These are phyloP conservation scores for Stramenopiles sp. DNA, from an alignment of 352 stramenopile species.

Conservation along the genomic window DNA sequence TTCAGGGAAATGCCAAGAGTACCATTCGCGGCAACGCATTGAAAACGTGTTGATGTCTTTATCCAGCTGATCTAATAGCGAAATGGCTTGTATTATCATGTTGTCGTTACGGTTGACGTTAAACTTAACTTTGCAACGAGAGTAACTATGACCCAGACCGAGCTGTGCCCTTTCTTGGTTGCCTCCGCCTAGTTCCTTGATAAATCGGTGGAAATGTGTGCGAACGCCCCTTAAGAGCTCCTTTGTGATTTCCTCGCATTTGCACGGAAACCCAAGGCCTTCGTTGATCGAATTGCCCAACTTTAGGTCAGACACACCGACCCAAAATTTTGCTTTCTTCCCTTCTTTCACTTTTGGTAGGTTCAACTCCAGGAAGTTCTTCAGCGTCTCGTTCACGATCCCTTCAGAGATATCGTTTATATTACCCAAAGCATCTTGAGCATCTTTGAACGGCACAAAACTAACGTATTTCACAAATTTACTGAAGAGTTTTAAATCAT, in stretches of 20 bases:
- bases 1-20: slow-evolving; percentile 99
- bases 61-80: slow-evolving; percentile 97
- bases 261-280: slow-evolving; percentile 69
- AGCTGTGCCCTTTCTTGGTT: slow-evolving; percentile 92
- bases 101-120: slow-evolving; percentile 98
- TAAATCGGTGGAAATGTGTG: slow-evolving; percentile 88
- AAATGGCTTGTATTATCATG: slow-evolving; percentile 99
- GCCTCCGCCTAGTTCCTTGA: slow-evolving; percentile 87
- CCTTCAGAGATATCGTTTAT: slow-evolving; percentile 95
- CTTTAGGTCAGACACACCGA: slow-evolving; percentile 77
- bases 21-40: slow-evolving; percentile 99
- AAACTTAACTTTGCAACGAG: slow-evolving; percentile 96
- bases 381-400: slow-evolving; percentile 68
- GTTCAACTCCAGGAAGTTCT: slow-evolving; percentile 99
- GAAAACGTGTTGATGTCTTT: slow-evolving; percentile 99
- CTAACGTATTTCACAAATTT: slow-evolving; percentile 95
- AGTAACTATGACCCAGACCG: slow-evolving; percentile 97
- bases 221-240: slow-evolving; percentile 90
- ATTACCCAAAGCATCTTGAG: slow-evolving; percentile 95
- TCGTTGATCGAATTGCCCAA: slow-evolving; percentile 85
- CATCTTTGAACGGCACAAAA: slow-evolving; percentile 95
- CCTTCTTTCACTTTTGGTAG: slow-evolving; percentile 82
- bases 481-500: slow-evolving; percentile 78
- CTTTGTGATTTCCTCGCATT: slow-evolving; percentile 85
- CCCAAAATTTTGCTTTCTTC: slow-evolving; percentile 62